A percentile compares a stretch with the other conserved stretches of the same genome.
Conservation (phyloP, 108 stramenopile species). For the Nannochloropsis oceanica region DNA sequence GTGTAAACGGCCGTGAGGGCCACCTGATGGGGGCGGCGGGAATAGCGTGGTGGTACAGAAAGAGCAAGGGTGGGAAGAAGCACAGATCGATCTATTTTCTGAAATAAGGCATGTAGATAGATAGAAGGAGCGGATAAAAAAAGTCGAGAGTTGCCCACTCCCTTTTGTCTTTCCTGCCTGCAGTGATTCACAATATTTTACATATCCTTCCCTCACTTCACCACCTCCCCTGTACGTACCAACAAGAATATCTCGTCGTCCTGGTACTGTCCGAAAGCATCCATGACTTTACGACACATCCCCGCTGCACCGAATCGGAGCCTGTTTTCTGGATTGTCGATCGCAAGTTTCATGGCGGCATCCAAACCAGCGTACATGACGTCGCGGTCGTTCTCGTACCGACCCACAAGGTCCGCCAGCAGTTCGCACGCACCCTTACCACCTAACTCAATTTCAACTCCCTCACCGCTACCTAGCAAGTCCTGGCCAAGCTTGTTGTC, state of each 20-base stretch:
- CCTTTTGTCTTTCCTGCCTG: not conserved
- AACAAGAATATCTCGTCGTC: not conserved
- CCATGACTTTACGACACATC: not conserved
- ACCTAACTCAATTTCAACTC: not conserved
- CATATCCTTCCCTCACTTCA: not conserved
- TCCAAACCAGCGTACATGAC: not conserved
- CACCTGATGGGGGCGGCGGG: not conserved
- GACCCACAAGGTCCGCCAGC: not conserved
- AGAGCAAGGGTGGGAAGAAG: no score
- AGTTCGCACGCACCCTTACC: not conserved
- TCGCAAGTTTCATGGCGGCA: not conserved
- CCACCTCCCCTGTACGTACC: not conserved
- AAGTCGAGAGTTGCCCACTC: not conserved
- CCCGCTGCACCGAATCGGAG: not conserved
- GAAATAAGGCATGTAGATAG: not conserved
- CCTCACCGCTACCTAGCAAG: not conserved
- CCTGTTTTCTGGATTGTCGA: not conserved
- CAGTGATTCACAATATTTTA: not conserved
- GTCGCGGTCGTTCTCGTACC: not conserved
- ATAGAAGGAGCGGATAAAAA: not conserved
- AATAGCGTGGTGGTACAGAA: no score
- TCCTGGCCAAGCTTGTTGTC: not conserved
- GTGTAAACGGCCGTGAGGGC: not conserved
- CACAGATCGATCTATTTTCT: no score
- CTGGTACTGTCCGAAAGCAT: not conserved